These are phyloP conservation scores for Kodamaea ohmeri DNA, from an alignment of 1,139 yeast genomes.

Conservation along the genomic window DNA sequence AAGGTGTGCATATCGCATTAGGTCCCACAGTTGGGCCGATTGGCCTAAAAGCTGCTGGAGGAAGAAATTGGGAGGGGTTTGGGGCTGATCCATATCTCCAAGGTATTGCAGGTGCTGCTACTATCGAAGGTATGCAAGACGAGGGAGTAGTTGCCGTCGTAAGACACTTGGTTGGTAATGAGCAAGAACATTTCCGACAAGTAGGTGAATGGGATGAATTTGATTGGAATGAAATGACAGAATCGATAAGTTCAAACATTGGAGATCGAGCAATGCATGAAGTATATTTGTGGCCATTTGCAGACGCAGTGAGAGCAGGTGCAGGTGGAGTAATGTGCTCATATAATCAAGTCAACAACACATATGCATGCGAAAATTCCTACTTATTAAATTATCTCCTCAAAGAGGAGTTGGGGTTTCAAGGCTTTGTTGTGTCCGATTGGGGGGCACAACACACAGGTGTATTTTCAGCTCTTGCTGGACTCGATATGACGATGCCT, in stretches of 20 bases:
- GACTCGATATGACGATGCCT: constrained; percentile 69
- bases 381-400: constrained; percentile 52
- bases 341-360: constrained; percentile 56
- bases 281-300: constrained; percentile 64
- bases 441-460: constrained; percentile 67
- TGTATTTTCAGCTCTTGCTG: constrained; percentile 55
- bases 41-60: constrained; percentile 61
- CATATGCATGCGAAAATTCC: constrained; percentile 62
- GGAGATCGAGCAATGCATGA: constrained; percentile 67
- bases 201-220: constrained; percentile 51
- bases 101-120: constrained; percentile 53
- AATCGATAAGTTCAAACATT: constrained; percentile 48
- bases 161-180: constrained; percentile 58
- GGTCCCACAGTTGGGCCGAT: constrained; percentile 68
- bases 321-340: constrained; percentile 64
- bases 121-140: constrained; percentile 57
- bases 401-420: constrained; percentile 64
- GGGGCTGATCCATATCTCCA: constrained; percentile 64
- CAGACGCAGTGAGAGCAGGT: constrained; percentile 59
- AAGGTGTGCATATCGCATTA: constrained; percentile 59
- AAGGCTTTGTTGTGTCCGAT: constrained; percentile 65
- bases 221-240: constrained; percentile 41
- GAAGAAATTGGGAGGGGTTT: constrained; percentile 66
- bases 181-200: constrained; percentile 65
- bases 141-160: constrained; percentile 57